Percentiles rank a stretch among this genome's conserved stretches.
phyloP scores from a whole-genome alignment of 202 grass and related monocot genomes.

The Carex arenaria region DNA sequence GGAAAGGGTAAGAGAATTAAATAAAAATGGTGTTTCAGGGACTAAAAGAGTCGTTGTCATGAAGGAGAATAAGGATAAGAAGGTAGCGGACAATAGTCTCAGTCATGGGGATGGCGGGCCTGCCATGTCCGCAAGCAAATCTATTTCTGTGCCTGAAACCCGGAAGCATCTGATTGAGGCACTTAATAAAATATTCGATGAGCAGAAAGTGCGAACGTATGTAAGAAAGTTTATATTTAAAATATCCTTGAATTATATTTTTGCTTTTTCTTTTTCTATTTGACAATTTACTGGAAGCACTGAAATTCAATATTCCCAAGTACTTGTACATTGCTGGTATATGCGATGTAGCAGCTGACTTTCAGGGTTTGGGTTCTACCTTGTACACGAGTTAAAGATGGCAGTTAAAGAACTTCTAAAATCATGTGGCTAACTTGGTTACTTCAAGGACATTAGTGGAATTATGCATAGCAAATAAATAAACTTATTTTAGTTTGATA shows the following conservation, averaged over 20 bases:
- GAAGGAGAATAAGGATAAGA: constrained; percentile 12
- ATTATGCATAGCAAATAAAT: constrained; percentile 4
- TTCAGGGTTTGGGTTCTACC: neutral
- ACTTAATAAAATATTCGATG: constrained; percentile 2
- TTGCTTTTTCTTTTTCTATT: neutral
- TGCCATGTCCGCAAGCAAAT: neutral
- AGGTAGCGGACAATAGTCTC: neutral
- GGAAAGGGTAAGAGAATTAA: constrained; percentile 4
- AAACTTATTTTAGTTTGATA: neutral
- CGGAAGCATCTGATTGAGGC: constrained; percentile 16
- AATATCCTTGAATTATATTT: neutral
- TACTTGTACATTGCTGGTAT: neutral
- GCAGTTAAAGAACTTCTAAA: neutral
- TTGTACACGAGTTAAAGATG: neutral
- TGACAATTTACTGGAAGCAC: neutral
- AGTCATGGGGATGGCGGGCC: neutral
- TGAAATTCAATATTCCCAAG: neutral
- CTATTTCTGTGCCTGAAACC: constrained; percentile 6
- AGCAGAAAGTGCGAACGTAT: constrained; percentile 29
- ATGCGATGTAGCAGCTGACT: neutral
- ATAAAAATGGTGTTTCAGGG: neutral
- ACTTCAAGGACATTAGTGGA: neutral
- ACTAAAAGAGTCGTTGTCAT: constrained; percentile 13
- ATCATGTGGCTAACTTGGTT: neutral
- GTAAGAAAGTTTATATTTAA: neutral